These are phyloP conservation scores for Colletotrichum orbiculare DNA, from an alignment of 2,329 filamentous ascomycete genomes.

Conservation along the genomic window DNA sequence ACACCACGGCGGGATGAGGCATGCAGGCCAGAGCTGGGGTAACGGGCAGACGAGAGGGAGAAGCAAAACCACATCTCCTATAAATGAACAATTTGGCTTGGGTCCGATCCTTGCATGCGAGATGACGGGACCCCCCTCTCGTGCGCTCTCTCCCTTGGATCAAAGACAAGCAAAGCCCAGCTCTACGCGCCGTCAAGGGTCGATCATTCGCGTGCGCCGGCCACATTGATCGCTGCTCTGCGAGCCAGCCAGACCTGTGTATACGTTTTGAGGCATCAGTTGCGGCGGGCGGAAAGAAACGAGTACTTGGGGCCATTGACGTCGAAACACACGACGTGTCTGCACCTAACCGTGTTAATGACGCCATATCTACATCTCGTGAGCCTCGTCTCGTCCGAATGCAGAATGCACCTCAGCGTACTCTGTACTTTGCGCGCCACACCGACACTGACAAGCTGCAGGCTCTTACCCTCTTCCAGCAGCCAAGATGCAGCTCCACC, in stretches of 20 bases:
- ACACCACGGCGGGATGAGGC: constrained; percentile 19
- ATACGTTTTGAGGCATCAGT: too few relatives aligned
- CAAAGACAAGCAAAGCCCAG: constrained; percentile 17
- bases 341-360: constrained; percentile 11
- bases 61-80: constrained; percentile 23
- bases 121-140: not conserved
- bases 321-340: too few relatives aligned
- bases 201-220: too few relatives aligned
- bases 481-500: constrained; percentile 7
- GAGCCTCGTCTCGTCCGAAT: constrained; percentile 14
- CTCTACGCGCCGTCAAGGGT: not conserved
- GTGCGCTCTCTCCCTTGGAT: constrained; percentile 17
- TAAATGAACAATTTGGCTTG: constrained; percentile 26
- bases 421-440: too few relatives aligned
- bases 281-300: not conserved
- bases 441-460: too few relatives aligned
- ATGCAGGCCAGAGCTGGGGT: constrained; percentile 33
- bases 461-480: too few relatives aligned
- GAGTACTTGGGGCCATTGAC: not conserved
- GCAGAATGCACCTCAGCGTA: too few relatives aligned
- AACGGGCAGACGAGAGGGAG: constrained; percentile 25
- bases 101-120: constrained; percentile 10
- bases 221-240: too few relatives aligned
- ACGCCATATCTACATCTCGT: constrained; percentile 24
- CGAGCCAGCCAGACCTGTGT: not conserved